Evolutionary conservation across 208 protist species (phyloP), one percentile per base, ranked within the genome.

Genomic region (Zelonia costaricensis): DNA sequence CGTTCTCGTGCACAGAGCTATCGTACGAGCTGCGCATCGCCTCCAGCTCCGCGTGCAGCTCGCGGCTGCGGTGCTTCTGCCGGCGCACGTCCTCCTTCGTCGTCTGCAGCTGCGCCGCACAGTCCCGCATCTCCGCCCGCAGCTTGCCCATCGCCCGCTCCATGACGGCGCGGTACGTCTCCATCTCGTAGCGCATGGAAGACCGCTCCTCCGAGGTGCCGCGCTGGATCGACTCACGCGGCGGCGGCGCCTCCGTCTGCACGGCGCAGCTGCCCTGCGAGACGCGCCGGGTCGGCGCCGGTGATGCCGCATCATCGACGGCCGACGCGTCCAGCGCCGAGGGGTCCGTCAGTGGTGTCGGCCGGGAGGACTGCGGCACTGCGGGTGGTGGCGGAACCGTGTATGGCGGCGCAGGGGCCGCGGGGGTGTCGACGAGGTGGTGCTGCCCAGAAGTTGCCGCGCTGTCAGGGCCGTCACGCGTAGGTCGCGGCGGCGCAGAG

Each of bases 111-210:
- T 70, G 36, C 9, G 27, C 52, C 15, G 63, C 39, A 35, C 67
- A 80, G 35, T 54, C 38, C 2, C 67, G 66, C 54, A 84, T 38
- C 55, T 91, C 84, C 2, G 43, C 33, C 0, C 84, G 74, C 18
- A 91, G 52, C 39, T 70, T 60, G 13, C 60, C 22, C 78, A 91
- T 68, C 16, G 78, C 77, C 7, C 63, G 60, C 36, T 91, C 74
- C 74, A 91, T 87, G 40, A 82, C 79, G 8, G 64, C 23, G 3
- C 58, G 69, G 51, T 91, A 91, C 3, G 77, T 78, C 51, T 78
- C 72, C 30, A 84, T 74, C 45, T 90, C 80, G 39, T 82, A 77
- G 8, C 52, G 62, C 20, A 62, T 54, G 28, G 60, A 62, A 0
- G 47, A 43, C 8, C 40, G 58, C 23, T 64, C 60, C 48, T 72